Percentiles rank a stretch among this genome's conserved stretches.
phyloP scores from a whole-genome alignment of 345 rosid species.

The Clausena lansium region DNA sequence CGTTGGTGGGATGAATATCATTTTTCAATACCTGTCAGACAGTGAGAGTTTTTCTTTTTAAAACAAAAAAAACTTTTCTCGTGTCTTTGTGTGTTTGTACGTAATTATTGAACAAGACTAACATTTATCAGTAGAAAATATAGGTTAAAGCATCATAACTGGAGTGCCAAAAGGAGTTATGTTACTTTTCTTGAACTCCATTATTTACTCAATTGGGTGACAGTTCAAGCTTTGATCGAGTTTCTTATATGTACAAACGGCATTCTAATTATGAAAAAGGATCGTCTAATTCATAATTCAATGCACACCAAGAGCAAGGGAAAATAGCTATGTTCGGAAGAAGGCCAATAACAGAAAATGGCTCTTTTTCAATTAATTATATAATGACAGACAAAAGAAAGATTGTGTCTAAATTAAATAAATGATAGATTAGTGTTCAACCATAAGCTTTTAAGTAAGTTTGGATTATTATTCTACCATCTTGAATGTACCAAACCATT shows the following conservation, averaged over 20 bases:
- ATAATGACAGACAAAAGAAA: neutral
- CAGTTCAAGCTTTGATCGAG: neutral
- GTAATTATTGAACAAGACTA: too few species aligned
- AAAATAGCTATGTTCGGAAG: too few species aligned
- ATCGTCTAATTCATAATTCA: too few species aligned
- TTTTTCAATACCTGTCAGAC: too few species aligned
- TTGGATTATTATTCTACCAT: neutral
- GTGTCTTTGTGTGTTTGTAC: too few species aligned
- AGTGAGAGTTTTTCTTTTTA: too few species aligned
- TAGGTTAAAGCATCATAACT: neutral
- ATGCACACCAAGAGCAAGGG: too few species aligned
- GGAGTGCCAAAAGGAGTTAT: neutral
- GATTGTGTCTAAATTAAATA: neutral
- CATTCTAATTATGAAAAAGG: neutral
- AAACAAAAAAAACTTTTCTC: too few species aligned
- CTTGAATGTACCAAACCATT: neutral
- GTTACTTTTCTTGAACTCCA: neutral
- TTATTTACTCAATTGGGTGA: neutral
- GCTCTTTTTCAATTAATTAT: too few species aligned
- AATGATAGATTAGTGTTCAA: neutral
- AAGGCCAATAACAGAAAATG: too few species aligned
- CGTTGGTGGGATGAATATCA: too few species aligned
- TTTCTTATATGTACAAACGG: neutral
- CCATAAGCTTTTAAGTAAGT: neutral
- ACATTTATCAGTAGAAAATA: too few species aligned